These are phyloP conservation scores for Lippia alba DNA, from an alignment of 305 asterid genomes.

Conservation along the genomic window DNA sequence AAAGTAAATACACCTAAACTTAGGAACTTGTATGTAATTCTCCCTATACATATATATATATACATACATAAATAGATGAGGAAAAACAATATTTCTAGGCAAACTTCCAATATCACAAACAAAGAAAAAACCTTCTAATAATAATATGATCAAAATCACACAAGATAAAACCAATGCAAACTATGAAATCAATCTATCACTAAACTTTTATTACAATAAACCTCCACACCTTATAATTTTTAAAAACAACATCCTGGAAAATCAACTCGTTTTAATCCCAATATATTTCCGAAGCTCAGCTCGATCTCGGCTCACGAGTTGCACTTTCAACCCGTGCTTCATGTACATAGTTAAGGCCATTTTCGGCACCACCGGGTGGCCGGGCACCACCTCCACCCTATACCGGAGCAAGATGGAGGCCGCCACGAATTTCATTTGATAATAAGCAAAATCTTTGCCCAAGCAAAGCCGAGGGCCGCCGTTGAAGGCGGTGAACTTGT, in stretches of 20 bases:
- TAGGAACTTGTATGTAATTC: too few species aligned
- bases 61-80: too few species aligned
- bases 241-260: background rate
- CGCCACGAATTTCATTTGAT: constrained; percentile 91
- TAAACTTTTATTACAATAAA: background rate
- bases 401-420: constrained; percentile 76
- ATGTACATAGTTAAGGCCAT: constrained; percentile 90
- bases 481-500: constrained; percentile 90
- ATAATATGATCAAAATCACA: background rate
- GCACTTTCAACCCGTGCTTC: constrained; percentile 82
- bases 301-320: constrained; percentile 51
- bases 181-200: constrained; percentile 2
- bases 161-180: constrained; percentile 19
- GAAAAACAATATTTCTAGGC: background rate
- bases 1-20: too few species aligned
- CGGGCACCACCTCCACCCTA: constrained; percentile 54
- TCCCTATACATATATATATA: too few species aligned
- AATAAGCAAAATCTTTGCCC: constrained; percentile 94
- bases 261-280: constrained; percentile 24
- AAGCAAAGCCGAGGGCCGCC: constrained; percentile 95
- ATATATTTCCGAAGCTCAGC: constrained; percentile 23
- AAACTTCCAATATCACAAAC: background rate
- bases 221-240: background rate
- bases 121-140: background rate
- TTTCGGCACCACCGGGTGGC: constrained; percentile 75